A percentile compares a stretch with the other conserved stretches of the same genome.
Evolutionary conservation across 1,139 yeast species (phyloP).

Genomic region (Geotrichum cucujoidarum): DNA sequence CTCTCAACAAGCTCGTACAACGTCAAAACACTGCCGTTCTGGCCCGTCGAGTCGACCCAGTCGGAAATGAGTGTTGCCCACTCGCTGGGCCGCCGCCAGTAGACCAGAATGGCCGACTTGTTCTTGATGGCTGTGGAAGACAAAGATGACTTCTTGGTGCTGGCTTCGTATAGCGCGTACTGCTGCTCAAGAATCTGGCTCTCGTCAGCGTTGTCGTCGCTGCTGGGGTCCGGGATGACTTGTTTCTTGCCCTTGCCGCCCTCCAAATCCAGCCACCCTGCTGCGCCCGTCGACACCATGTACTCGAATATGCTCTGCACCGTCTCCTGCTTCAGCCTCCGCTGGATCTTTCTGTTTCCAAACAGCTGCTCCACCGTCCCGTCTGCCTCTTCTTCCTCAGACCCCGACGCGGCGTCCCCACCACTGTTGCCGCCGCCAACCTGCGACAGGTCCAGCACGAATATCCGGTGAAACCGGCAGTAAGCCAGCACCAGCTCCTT

Average conservation of each 20-base stretch:
- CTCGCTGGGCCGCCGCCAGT: constrained; percentile 68
- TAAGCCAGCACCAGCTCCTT: constrained; percentile 49
- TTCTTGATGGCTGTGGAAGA: constrained; percentile 10
- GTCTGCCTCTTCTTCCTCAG: constrained; percentile 19
- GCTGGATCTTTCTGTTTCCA: constrained; percentile 46
- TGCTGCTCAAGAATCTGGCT: constrained; percentile 13
- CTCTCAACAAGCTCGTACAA: constrained; percentile 70
- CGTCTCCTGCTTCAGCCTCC: constrained; percentile 54
- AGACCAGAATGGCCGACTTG: constrained; percentile 42
- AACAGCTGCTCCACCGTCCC: constrained; percentile 38
- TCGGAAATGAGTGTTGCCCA: constrained; percentile 64
- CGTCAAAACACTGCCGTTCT: constrained; percentile 71
- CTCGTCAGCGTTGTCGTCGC: constrained; percentile 12
- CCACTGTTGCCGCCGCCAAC: neutral
- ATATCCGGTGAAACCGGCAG: constrained; percentile 53
- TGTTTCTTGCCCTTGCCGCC: constrained; percentile 4
- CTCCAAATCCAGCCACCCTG: constrained; percentile 40
- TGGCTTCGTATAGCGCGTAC: constrained; percentile 8
- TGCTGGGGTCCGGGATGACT: constrained; percentile 15
- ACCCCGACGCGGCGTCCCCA: constrained; percentile 13
- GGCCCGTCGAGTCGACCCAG: constrained; percentile 74
- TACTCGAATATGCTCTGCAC: constrained; percentile 51
- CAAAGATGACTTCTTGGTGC: neutral
- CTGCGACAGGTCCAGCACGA: constrained; percentile 37
- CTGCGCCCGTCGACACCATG: constrained; percentile 53